Conservation (phyloP, 257 asterid genomes). For the Rhazya stricta region DNA sequence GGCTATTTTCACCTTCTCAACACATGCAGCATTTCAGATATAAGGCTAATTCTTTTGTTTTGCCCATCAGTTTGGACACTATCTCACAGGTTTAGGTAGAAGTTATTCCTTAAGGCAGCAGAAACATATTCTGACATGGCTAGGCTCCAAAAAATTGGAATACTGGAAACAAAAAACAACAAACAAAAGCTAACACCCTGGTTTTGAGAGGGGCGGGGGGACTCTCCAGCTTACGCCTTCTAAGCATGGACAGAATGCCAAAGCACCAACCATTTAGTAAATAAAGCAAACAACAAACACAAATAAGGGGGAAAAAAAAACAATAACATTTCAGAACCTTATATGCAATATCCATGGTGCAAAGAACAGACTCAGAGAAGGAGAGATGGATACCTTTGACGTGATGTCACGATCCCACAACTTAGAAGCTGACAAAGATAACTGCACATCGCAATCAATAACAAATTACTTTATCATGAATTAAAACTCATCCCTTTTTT, state of each 20-base stretch:
- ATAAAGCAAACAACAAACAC: not conserved
- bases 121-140: not conserved
- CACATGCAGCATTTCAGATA: not conserved
- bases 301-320: not conserved
- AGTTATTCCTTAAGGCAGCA: not conserved
- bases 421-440: slow-evolving; percentile 77
- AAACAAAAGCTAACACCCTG: not conserved
- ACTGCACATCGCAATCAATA: slow-evolving; percentile 44
- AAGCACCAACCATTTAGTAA: not conserved
- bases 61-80: not conserved
- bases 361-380: not conserved
- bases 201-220: not conserved
- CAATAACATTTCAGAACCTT: not conserved
- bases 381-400: slow-evolving; percentile 50
- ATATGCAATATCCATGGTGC: not conserved
- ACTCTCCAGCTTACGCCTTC: not conserved
- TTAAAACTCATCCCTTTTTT: slow-evolving; percentile 1
- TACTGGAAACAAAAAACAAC: not conserved
- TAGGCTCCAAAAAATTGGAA: not conserved
- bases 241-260: not conserved
- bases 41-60: not conserved
- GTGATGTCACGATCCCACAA: slow-evolving; percentile 51
- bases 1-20: not conserved
- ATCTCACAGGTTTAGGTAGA: not conserved
- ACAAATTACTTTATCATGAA: slow-evolving; percentile 13